These are phyloP conservation scores for Cicer yamashitae DNA, from an alignment of 306 rosid species.

Conservation along the genomic window DNA sequence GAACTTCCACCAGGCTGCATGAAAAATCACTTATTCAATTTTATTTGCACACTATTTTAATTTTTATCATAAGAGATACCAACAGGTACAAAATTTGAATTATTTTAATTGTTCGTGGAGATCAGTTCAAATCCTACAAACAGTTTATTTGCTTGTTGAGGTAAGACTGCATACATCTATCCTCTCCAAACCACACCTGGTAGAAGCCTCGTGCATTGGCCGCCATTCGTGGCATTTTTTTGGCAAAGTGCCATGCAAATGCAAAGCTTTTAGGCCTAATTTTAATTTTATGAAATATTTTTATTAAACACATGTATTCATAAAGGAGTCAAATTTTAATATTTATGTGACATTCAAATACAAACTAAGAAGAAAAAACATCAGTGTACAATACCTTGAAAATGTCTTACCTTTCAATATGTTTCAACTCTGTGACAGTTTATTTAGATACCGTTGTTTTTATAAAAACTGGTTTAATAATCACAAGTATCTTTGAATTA, in stretches of 20 bases:
- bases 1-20: slow-evolving; percentile 65
- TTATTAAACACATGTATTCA: not conserved
- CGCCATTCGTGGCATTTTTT: not conserved
- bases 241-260: not conserved
- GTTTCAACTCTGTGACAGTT: not conserved
- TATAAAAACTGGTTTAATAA: not conserved
- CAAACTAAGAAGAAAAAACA: not conserved
- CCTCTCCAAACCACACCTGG: not conserved
- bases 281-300: not conserved
- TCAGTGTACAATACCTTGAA: not conserved
- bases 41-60: not conserved
- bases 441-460: not conserved
- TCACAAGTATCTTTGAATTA: not conserved
- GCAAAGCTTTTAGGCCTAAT: not conserved
- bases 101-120: not conserved
- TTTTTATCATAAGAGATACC: not conserved
- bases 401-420: slow-evolving; percentile 1
- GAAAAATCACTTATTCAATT: slow-evolving; percentile 30
- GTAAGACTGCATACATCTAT: not conserved
- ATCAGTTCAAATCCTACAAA: not conserved
- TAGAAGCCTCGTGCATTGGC: not conserved
- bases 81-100: not conserved
- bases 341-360: not conserved
- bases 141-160: not conserved
- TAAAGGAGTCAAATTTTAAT: not conserved